Evolutionary conservation across 495 filamentous ascomycete species (phyloP).

Genomic region (Penicillium robsamsonii): DNA sequence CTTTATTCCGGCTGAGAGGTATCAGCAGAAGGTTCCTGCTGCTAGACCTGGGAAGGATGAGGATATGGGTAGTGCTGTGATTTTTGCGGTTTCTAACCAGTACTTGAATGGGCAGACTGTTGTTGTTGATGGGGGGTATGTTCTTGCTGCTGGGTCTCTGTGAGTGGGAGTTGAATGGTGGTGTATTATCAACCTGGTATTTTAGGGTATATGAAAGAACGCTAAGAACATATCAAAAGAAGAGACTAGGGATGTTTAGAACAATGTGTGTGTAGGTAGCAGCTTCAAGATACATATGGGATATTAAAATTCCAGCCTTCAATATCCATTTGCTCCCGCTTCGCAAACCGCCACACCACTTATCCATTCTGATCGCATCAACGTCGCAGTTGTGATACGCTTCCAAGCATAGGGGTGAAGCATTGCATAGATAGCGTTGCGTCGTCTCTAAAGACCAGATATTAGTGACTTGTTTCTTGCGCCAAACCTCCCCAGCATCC

Average conservation of each 20-base stretch:
- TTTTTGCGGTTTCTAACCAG: constrained; percentile 64
- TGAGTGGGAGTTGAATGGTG: constrained; percentile 1
- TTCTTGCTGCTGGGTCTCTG: constrained; percentile 36
- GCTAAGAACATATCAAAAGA: not conserved
- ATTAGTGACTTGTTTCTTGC: not conserved
- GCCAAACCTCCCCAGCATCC: not conserved
- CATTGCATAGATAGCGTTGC: constrained; percentile 31
- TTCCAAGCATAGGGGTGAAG: constrained; percentile 19
- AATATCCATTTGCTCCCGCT: constrained; percentile 21
- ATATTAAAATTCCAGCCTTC: not conserved
- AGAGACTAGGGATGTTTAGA: not conserved
- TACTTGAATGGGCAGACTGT: constrained; percentile 70
- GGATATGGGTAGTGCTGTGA: constrained; percentile 68
- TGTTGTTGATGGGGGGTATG: constrained; percentile 64
- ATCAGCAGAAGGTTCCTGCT: constrained; percentile 56
- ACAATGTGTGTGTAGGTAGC: not conserved
- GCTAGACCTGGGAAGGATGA: constrained; percentile 64
- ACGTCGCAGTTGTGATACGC: constrained; percentile 17
- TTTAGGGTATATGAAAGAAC: not conserved
- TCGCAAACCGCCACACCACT: constrained; percentile 22
- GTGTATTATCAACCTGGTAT: not conserved
- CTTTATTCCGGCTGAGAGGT: constrained; percentile 58
- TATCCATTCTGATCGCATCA: constrained; percentile 28
- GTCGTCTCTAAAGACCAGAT: constrained; percentile 20
- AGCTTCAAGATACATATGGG: not conserved